Base-by-base conservation (phyloP, 352 stramenopile species). In the Phytophthora fragariae region DNA sequence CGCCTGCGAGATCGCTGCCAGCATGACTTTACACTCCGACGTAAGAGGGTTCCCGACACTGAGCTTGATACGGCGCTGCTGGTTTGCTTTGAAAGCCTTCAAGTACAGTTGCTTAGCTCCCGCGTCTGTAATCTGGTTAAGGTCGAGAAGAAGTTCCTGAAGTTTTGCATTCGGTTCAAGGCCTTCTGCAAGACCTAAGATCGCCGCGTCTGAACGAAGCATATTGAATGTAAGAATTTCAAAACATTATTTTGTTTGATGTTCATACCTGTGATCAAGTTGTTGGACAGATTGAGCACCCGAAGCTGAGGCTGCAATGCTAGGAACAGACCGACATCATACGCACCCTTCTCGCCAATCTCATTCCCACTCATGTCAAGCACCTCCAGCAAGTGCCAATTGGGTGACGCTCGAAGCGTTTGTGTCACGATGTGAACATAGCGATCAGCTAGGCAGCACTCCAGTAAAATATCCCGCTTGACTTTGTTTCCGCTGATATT, bases 341-440 rank as follows among this genome's bases (percentile, higher is more conserved):
- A 77, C 3, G 75, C 65, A 4, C 82, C 85, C 3, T 46, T 65
- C 44, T 77, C 68, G 5, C 70, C 77, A 37, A 94, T 80, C 8
- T 74, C 65, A 35, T 94, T 92, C 1, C 72, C 77, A 44, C 80
- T 89, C 15, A 94, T 71, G 46, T 92, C 74, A 7, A 94, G 77
- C 17, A 79, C 64, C 57, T 85, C 66, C 5, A 94, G 65, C 1
- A 55, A 3, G 7, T 68, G 54, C 76, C 60, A 89, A 54, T 63
- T 77, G 3, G 21, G 77, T 56, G 62, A 78, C 52, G 39, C 70
- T 47, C 74, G 61, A 10, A 81, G 44, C 27, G 68, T 70, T 57
- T 24, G 33, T 24, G 64, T 65, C 3, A 75, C 61, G 7, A 72
- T 21, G 44, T 64, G 57, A 12, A 73, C 57, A 35, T 78, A 71